Evolutionary conservation across 1,284 basidiomycete genomes (phyloP).

Genomic region (Austroboletus niveus): DNA sequence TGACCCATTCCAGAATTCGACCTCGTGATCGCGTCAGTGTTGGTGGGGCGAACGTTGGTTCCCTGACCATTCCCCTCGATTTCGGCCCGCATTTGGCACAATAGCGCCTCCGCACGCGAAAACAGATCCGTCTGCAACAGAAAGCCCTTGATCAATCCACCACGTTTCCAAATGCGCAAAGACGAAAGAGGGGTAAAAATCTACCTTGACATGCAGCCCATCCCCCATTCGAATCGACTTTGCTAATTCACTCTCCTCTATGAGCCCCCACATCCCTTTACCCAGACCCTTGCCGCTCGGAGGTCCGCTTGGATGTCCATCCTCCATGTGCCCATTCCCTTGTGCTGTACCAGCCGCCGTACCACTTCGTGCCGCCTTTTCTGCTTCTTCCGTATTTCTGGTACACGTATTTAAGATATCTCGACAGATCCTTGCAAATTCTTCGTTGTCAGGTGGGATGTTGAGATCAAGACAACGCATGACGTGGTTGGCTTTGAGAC

Average conservation of each 20-base stretch:
- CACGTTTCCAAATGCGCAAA: not conserved
- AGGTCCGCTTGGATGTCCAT: constrained; percentile 9
- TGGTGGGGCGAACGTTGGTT: not conserved
- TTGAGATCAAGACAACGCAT: constrained; percentile 94
- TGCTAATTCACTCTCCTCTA: constrained; percentile 78
- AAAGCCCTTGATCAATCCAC: too few species aligned
- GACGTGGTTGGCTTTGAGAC: constrained; percentile 78
- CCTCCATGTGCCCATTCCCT: constrained; percentile 2
- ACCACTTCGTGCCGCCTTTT: constrained; percentile 35
- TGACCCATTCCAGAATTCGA: not conserved
- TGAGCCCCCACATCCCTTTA: constrained; percentile 76
- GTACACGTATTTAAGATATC: constrained; percentile 84
- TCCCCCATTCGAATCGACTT: constrained; percentile 62
- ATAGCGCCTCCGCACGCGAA: constrained; percentile 46
- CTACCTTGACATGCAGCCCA: constrained; percentile 51
- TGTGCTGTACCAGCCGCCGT: not conserved
- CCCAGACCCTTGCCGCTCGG: constrained; percentile 42
- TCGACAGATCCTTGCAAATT: constrained; percentile 80
- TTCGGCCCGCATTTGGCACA: constrained; percentile 44
- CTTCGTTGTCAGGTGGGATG: constrained; percentile 86
- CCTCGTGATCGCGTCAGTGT: not conserved
- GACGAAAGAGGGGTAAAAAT: not conserved
- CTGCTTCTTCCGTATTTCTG: constrained; percentile 86
- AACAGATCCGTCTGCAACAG: constrained; percentile 7
- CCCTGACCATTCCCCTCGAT: not conserved